Percentiles rank a stretch among this genome's conserved stretches.
phyloP scores from a whole-genome alignment of 805 yeast species.

The Metschnikowia similis region DNA sequence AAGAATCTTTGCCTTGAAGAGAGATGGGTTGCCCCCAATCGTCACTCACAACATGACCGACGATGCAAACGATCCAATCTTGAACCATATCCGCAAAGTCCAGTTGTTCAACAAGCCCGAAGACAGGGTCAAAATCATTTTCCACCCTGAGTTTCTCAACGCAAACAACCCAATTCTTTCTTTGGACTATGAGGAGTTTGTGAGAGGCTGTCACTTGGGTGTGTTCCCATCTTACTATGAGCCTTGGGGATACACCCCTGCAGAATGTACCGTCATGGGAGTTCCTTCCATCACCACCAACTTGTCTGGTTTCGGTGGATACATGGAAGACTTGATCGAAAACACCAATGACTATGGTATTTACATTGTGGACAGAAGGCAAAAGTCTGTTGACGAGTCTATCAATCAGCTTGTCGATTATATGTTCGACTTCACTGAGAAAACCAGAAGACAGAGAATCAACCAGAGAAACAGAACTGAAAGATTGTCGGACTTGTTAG shows the following conservation, averaged over 20 bases:
- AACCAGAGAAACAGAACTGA: constrained; percentile 97
- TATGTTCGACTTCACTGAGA: constrained; percentile 84
- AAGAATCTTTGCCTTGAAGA: constrained; percentile 86
- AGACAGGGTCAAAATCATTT: constrained; percentile 90
- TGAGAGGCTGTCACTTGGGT: constrained; percentile 96
- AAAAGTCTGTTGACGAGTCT: constrained; percentile 88
- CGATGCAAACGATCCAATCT: constrained; percentile 84
- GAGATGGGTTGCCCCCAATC: constrained; percentile 88
- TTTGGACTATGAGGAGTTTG: constrained; percentile 94
- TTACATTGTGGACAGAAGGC: constrained; percentile 91
- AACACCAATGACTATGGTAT: constrained; percentile 94
- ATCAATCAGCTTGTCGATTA: constrained; percentile 84
- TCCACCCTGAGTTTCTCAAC: constrained; percentile 96
- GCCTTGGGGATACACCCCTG: constrained; percentile 99
- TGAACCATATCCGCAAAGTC: constrained; percentile 87
- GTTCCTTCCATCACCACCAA: constrained; percentile 97
- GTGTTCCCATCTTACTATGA: constrained; percentile 98
- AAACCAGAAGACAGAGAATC: constrained; percentile 94
- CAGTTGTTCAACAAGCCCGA: constrained; percentile 84
- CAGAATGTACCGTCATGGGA: constrained; percentile 99
- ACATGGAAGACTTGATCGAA: constrained; percentile 96
- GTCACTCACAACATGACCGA: constrained; percentile 97
- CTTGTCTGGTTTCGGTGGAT: constrained; percentile 94
- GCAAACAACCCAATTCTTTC: constrained; percentile 92
- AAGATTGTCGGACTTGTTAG: constrained; percentile 84